Evolutionary conservation across 2,329 filamentous ascomycete genomes (phyloP), one percentile per base, ranked within the genome.

Genomic region (Botrytis aclada): DNA sequence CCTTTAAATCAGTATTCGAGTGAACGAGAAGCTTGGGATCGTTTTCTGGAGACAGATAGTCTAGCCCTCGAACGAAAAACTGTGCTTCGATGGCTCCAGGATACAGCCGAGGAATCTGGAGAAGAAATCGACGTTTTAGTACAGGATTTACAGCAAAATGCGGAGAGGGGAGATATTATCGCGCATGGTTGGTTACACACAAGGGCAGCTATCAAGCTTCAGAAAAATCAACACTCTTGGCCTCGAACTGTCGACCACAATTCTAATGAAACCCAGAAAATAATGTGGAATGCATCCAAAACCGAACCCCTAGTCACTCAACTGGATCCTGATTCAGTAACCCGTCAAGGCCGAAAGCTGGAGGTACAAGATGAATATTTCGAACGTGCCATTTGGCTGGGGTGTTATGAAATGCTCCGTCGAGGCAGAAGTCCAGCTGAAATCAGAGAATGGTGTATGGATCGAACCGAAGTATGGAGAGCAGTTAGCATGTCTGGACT

Each of bases 181-280:
- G 90, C 93, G 41, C 90, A 94, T 81, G 95, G 95, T 58, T 98
- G 95, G 93, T 88, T 98, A 75, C 94, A 97, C 81, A 98, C 96
- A 0, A 93, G 94, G 75, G 90, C 93, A 73, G 91, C 91, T 65
- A 94, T 99, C 82, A 99, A 99, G 84, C 88, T 93, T 72, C 90
- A 93, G 80, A 99, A 98, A 84, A 90, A 92, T 73, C 84, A 96
- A 76, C 88, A 92, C 74, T 88, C 89, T 41, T 90, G 88, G 85
- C 87, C 87, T 51, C 87, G 89, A 74, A 84, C 89, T 10, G 83
- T 94, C 34, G 90, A 93, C 73, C 89, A 89, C 3, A 85, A 87
- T 75, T 87, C 88, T 56, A 83, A 87, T 22, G 87, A 85, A 73
- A 86, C 88, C 65, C 85, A 86, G 34, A 84, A 86, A 69, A 87